Percentiles rank a stretch among this genome's conserved stretches.
These are phyloP conservation scores for Fusarium tricinctum DNA, from an alignment of 2,329 filamentous ascomycete species.

Conservation along the genomic window DNA sequence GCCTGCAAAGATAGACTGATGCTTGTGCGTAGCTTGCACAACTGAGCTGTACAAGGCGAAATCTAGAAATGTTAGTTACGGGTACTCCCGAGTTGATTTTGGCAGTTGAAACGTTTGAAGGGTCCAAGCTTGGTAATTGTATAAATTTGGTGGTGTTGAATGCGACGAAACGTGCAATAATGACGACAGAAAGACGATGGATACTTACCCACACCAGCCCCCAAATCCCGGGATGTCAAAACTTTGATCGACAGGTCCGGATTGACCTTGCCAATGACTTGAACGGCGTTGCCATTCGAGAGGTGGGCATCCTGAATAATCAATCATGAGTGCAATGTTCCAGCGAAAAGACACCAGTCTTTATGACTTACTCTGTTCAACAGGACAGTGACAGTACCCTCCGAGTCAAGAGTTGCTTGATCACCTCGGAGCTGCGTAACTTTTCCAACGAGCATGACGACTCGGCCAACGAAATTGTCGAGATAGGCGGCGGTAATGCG, in stretches of 20 bases:
- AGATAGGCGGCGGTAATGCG: slow-evolving; percentile 87
- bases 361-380: slow-evolving; percentile 75
- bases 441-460: slow-evolving; percentile 88
- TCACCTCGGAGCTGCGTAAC: slow-evolving; percentile 87
- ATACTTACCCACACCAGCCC: slow-evolving; percentile 75
- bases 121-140: background rate
- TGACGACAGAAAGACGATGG: slow-evolving; percentile 39
- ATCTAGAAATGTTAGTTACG: slow-evolving; percentile 65
- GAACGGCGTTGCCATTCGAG: slow-evolving; percentile 76
- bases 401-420: slow-evolving; percentile 82
- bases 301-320: slow-evolving; percentile 77
- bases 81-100: background rate
- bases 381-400: slow-evolving; percentile 79
- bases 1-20: slow-evolving; percentile 81
- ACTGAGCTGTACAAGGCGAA: slow-evolving; percentile 81
- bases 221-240: slow-evolving; percentile 77
- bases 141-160: background rate
- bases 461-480: slow-evolving; percentile 78
- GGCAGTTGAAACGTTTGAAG: background rate
- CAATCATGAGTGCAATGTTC: slow-evolving; percentile 15
- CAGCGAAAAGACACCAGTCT: slow-evolving; percentile 1
- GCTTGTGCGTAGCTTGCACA: slow-evolving; percentile 86
- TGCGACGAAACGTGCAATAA: slow-evolving; percentile 4
- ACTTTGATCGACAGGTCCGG: slow-evolving; percentile 79
- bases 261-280: slow-evolving; percentile 86